Conservation (phyloP, 768 basidiomycete species). For the Amylocystis lapponica region DNA sequence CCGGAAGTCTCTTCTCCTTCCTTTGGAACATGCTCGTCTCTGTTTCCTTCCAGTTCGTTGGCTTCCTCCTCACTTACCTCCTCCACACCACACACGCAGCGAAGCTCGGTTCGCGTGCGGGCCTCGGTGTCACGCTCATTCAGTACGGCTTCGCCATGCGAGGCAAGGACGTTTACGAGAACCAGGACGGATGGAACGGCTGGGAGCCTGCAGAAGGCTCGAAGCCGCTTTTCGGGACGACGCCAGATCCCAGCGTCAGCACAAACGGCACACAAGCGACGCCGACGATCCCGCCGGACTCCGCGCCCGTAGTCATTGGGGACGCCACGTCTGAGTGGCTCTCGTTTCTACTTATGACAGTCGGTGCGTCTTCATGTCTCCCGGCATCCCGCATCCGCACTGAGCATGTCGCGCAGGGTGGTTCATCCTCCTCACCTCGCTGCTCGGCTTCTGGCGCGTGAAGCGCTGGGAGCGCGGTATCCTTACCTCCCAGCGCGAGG, state of each 20-base stretch:
- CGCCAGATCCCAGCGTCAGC: slow-evolving; percentile 39
- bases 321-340: slow-evolving; percentile 89
- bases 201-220: slow-evolving; percentile 24
- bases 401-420: slow-evolving; percentile 43
- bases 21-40: slow-evolving; percentile 92
- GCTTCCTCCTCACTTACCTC: slow-evolving; percentile 88
- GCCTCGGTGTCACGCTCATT: slow-evolving; percentile 92
- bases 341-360: slow-evolving; percentile 90
- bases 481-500: slow-evolving; percentile 46
- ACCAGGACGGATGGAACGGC: slow-evolving; percentile 21
- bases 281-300: slow-evolving; percentile 5
- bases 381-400: background rate
- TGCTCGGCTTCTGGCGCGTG: slow-evolving; percentile 86
- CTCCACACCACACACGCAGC: slow-evolving; percentile 92
- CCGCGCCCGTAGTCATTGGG: slow-evolving; percentile 7
- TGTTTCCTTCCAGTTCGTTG: slow-evolving; percentile 96
- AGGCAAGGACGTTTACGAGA: slow-evolving; percentile 30
- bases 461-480: slow-evolving; percentile 85
- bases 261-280: slow-evolving; percentile 14
- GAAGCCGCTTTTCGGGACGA: slow-evolving; percentile 36
- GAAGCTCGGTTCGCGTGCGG: slow-evolving; percentile 88
- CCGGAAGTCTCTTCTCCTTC: slow-evolving; percentile 79
- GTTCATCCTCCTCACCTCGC: slow-evolving; percentile 86
- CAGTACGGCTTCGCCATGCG: slow-evolving; percentile 90
- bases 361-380: slow-evolving; percentile 40